Base-by-base conservation (phyloP, 2,329 filamentous ascomycete species). In the Thelonectria olida region DNA sequence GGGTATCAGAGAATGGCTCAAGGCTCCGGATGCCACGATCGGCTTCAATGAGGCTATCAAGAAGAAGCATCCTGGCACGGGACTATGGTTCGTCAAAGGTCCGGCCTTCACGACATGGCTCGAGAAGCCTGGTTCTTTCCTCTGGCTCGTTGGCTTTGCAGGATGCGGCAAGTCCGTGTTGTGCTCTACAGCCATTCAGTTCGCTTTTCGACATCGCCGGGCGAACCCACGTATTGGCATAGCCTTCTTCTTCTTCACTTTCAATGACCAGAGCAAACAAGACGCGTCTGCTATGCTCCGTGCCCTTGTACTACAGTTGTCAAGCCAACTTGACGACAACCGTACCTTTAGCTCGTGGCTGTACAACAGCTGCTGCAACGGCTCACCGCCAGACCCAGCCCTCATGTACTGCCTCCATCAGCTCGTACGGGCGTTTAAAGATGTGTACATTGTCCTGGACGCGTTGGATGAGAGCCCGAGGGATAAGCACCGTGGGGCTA, bases 131-230 rank as follows among this genome's bases (percentile, higher is more conserved):
- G 64, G 64, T 10, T 77, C 78, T 3, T 75, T 81, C 17, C 58
- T 80, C 1, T 81, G 78, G 79, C 61, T 81, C 2, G 69, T 72
- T 51, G 78, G 78, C 12, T 75, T 75, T 57, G 73, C 78, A 17
- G 79, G 78, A 1, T 78, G 74, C 53, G 79, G 78, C 10, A 81
- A 81, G 61, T 78, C 76, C 0, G 72, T 81, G 0, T 62, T 81
- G 9, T 76, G 71, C 44, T 78, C 72, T 8, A 79, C 76, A 1
- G 67, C 73, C 8, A 75, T 80, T 42, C 74, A 77, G 39, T 57
- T 74, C 41, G 47, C 70, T 1, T 64, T 62, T 19, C 60, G 64
- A 10, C 61, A 69, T 50, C 65, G 53, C 6, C 59, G 44, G 15
- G 69, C 62, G 12, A 68, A 67, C 19, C 61, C 65, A 7, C 44